phyloP scores from a whole-genome alignment of 441 rosid genomes.

The Brassica hybrid region DNA sequence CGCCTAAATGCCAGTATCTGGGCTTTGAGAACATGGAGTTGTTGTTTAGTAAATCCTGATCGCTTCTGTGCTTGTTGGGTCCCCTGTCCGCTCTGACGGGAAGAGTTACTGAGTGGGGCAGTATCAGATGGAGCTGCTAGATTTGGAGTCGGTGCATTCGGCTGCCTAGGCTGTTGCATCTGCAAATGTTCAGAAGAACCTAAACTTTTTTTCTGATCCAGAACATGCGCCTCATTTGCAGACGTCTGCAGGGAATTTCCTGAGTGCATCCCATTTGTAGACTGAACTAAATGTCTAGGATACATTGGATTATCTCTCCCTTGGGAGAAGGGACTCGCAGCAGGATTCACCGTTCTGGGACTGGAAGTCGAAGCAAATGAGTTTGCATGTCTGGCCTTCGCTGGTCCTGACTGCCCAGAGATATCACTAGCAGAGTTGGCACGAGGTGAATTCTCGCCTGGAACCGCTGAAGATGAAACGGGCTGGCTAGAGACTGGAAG shows the following conservation, averaged over 20 bases:
- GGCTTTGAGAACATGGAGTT: conserved; percentile 97
- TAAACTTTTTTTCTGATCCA: conserved; percentile 57
- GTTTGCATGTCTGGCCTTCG: conserved; percentile 61
- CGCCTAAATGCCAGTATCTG: conserved; percentile 98
- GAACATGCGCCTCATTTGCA: conserved; percentile 54
- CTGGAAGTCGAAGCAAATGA: conserved; percentile 42
- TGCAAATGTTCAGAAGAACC: conserved; percentile 64
- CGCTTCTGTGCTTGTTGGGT: conserved; percentile 63
- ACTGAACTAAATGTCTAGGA: conserved; percentile 58
- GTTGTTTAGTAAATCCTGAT: conserved; percentile 88
- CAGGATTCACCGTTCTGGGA: conserved; percentile 54
- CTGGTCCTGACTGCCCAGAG: conserved; percentile 86
- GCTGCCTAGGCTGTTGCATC: conserved; percentile 72
- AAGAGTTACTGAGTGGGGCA: conserved; percentile 45
- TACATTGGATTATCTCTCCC: conserved; percentile 74
- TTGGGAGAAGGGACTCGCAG: conserved; percentile 71
- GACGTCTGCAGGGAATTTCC: conserved; percentile 61
- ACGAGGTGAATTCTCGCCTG: conserved; percentile 76
- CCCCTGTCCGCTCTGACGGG: conserved; percentile 63
- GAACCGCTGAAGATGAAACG: conserved; percentile 73
- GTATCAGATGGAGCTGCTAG: conserved; percentile 63
- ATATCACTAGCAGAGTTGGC: conserved; percentile 84
- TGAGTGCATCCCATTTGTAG: conserved; percentile 76
- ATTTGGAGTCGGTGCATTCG: conserved; percentile 66
- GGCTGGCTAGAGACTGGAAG: conserved; percentile 70